Evolutionary conservation across 1,284 basidiomycete species (phyloP), one percentile per base, ranked within the genome.

Genomic region (Sporisorium iseilematis-ciliati): DNA sequence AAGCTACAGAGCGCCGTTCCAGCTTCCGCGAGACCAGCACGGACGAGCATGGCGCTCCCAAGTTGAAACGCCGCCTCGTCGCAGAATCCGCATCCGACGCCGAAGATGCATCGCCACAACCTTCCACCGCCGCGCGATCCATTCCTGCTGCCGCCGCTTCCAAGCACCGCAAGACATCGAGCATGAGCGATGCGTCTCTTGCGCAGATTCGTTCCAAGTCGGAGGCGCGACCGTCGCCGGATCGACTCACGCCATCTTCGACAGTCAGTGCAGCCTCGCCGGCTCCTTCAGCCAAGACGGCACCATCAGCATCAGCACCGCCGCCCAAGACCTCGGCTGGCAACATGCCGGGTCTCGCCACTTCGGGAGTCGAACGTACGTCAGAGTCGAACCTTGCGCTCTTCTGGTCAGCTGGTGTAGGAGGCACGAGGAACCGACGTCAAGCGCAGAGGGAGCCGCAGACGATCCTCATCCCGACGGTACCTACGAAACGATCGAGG

Each of bases 371-470:
- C 23, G 79, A 77, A 56, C 77, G 83, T n/a, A 85, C 83, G 14
- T 84, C 82, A 5, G 73, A 82, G 21, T 80, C 78, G 31, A 85
- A 85, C 35, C 66, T 85, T 25, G 82, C 83, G 10, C 73, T 83
- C 26, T 82, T 82, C 56, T 85, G 83, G 83, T 80, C 79, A 6
- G 83, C 80, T 3, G 83, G 83, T 16, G 76, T 83, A 4, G 78
- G 65, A 16, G 79, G 77, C 20, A 70, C 79, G 16, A 66, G 82
- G n/a, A 80, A 76, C 7, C 72, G 83, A 26, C 76, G 69, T 31
- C 80, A 78, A 51, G 77, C 79, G 16, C 75, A 67, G 35, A 61
- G 77, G 14, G 78, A 82, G 54, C 71, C 77, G 8, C 63, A 64
- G 48, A 66, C 65, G 18, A 56, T 77, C 29, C 60, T 65, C 33